These are phyloP conservation scores for Trichoderma lentiforme DNA, from an alignment of 2,329 filamentous ascomycete genomes.

Conservation along the genomic window DNA sequence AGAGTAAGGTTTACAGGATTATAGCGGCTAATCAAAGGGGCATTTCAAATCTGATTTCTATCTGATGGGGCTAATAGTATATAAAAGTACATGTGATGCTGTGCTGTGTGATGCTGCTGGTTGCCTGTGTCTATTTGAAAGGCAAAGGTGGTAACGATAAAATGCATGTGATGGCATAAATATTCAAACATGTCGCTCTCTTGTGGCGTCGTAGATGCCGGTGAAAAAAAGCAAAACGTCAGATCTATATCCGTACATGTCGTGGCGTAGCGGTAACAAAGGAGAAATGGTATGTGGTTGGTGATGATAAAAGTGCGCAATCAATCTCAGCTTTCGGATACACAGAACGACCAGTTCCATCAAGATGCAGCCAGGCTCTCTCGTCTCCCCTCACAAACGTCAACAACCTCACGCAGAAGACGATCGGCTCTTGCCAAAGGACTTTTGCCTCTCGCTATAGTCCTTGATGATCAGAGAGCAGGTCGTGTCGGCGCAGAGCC, in stretches of 20 bases:
- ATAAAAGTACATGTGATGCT: background rate
- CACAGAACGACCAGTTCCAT: background rate
- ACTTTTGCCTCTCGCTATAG: constrained; percentile 62
- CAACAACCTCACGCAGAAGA: background rate
- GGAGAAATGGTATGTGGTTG: background rate
- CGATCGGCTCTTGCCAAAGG: constrained; percentile 43
- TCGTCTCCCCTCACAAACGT: background rate
- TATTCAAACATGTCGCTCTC: background rate
- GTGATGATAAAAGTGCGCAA: background rate
- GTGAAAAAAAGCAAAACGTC: background rate
- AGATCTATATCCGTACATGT: background rate
- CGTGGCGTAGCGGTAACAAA: background rate
- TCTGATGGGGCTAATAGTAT: constrained; percentile 14
- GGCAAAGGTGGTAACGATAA: background rate
- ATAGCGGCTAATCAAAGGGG: background rate
- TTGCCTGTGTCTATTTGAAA: background rate
- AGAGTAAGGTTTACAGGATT: background rate
- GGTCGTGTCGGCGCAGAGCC: constrained; percentile 79
- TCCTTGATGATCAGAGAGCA: constrained; percentile 84
- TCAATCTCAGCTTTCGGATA: background rate
- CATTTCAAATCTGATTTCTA: constrained; percentile 1
- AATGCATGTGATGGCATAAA: background rate
- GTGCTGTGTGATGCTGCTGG: background rate
- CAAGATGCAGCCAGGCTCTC: background rate
- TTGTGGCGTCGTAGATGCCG: background rate